A percentile compares a stretch with the other conserved stretches of the same genome.
These are phyloP conservation scores for Pseudocercospora ulei DNA, from an alignment of 2,329 filamentous ascomycete species.

Conservation along the genomic window DNA sequence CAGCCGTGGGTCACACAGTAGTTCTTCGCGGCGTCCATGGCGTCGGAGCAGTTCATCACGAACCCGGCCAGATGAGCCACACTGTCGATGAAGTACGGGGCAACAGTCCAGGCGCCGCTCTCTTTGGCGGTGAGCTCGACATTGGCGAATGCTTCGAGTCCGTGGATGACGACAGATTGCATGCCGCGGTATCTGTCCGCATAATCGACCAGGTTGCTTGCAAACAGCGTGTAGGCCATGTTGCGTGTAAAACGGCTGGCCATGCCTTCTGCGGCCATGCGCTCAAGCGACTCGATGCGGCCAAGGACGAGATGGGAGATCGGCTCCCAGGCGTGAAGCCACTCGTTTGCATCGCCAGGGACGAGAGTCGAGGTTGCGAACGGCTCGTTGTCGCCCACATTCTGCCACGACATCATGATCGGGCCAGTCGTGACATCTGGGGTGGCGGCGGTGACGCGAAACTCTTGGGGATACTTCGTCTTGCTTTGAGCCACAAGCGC, in stretches of 20 bases:
- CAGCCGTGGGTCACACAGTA: constrained; percentile 35
- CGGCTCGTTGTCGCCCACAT: constrained; percentile 14
- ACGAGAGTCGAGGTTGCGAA: constrained; percentile 25
- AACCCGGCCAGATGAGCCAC: constrained; percentile 24
- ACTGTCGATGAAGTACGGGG: constrained; percentile 34
- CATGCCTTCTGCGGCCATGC: constrained; percentile 23
- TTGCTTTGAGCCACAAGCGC: constrained; percentile 19
- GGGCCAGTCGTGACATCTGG: constrained; percentile 2
- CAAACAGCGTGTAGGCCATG: constrained; percentile 31
- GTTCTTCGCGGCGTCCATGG: constrained; percentile 27
- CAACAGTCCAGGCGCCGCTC: constrained; percentile 16
- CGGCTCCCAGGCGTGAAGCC: constrained; percentile 27
- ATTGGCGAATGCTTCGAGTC: constrained; percentile 32
- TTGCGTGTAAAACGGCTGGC: constrained; percentile 28
- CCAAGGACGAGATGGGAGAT: constrained; percentile 27
- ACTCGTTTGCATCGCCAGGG: constrained; percentile 23
- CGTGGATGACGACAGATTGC: constrained; percentile 25
- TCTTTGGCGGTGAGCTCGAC: constrained; percentile 14
- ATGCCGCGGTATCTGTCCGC: constrained; percentile 15
- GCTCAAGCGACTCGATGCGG: constrained; percentile 27
- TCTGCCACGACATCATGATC: constrained; percentile 11
- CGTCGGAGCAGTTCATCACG: constrained; percentile 27
- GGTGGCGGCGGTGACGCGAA: constrained; percentile 9
- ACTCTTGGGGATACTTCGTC: constrained; percentile 4
- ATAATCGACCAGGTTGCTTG: constrained; percentile 18